Evolutionary conservation across 2,329 filamentous ascomycete genomes (phyloP), one percentile per base, ranked within the genome.

Genomic region (Talaromyces sp.): DNA sequence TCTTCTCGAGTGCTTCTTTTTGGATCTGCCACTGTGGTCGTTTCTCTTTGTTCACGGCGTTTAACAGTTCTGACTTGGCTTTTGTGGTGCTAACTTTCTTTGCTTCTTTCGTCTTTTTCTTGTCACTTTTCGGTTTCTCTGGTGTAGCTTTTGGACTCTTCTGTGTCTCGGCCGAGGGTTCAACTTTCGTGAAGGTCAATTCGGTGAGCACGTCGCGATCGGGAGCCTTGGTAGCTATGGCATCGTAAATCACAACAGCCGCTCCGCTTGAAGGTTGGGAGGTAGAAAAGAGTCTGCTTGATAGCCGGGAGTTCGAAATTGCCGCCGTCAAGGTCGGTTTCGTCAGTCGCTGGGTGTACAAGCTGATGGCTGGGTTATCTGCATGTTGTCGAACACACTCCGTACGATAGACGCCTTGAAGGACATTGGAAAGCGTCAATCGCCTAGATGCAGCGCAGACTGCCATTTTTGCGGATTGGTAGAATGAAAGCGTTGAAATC

Each of bases 1-100:
- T 99, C 67, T 86, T 78, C 71, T 89, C 86, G 40, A 96, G 78
- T 0, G 88, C 90, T 1, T 80, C 81, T 75, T 97, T 97, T 70
- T 97, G 90, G 15, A 86, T 76, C 74, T 86, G 84, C 95, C 95
- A 98, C 3, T 72, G 67, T 68, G 88, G 85, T 3, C 72, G 76
- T 65, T 78, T 77, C 64, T 69, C 73, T 43, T 71, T 72, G 25
- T 72, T 69, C 22, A 38, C 67, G 2, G 56, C 19, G 27, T 22
- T 38, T 6, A 22, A 11, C 4, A 38, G 5, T 63, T 61, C n/a
- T 61, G 15, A 38, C 53, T 60, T 47, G 58, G 63, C 3, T 19
- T 63, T 61, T 60, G 69, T 58, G 5, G 5, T 43, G 25, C 31
- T 25, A 11, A 27, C n/a, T 25, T 61, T 67, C 45, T 62, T 65